Conservation (phyloP, 352 stramenopile species). For the Elongisporangium senticosum region DNA sequence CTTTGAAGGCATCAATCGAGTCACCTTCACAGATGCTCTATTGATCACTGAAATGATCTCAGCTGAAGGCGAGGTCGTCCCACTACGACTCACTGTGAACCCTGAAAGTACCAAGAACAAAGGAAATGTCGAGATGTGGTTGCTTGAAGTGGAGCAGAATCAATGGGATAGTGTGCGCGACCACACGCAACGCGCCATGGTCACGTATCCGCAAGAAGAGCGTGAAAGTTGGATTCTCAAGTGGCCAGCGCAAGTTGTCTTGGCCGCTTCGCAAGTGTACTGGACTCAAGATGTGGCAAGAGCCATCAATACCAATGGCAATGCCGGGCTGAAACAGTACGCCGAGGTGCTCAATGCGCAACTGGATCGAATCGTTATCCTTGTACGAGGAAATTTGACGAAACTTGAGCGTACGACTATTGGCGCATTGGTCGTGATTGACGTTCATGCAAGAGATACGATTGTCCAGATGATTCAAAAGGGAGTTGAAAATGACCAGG, state of each 20-base stretch:
- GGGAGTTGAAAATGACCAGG: conserved; percentile 78
- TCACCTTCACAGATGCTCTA: conserved; percentile 89
- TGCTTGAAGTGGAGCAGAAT: conserved; percentile 88
- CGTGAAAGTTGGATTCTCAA: conserved; percentile 90
- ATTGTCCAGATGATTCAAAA: conserved; percentile 91
- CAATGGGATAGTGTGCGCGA: conserved; percentile 91
- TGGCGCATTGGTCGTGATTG: conserved; percentile 89
- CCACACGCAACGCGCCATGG: conserved; percentile 85
- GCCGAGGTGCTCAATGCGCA: conserved; percentile 81
- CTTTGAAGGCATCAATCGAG: conserved; percentile 89
- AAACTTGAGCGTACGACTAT: conserved; percentile 92
- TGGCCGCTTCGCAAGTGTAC: conserved; percentile 90
- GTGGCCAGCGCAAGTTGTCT: conserved; percentile 92
- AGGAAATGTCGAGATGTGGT: conserved; percentile 94
- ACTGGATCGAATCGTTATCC: conserved; percentile 87
- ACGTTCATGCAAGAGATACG: conserved; percentile 90
- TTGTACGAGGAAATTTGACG: conserved; percentile 88
- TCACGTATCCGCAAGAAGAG: conserved; percentile 69
- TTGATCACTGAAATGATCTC: conserved; percentile 94
- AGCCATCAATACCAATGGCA: conserved; percentile 70
- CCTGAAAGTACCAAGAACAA: conserved; percentile 91
- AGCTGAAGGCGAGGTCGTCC: conserved; percentile 88
- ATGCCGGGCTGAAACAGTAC: conserved; percentile 70
- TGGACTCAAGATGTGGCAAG: conserved; percentile 92
- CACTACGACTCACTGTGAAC: conserved; percentile 78